Percentiles rank a stretch among this genome's conserved stretches.
phyloP scores from a whole-genome alignment of 139 green algal species.

The Parachlorella kessleri region DNA sequence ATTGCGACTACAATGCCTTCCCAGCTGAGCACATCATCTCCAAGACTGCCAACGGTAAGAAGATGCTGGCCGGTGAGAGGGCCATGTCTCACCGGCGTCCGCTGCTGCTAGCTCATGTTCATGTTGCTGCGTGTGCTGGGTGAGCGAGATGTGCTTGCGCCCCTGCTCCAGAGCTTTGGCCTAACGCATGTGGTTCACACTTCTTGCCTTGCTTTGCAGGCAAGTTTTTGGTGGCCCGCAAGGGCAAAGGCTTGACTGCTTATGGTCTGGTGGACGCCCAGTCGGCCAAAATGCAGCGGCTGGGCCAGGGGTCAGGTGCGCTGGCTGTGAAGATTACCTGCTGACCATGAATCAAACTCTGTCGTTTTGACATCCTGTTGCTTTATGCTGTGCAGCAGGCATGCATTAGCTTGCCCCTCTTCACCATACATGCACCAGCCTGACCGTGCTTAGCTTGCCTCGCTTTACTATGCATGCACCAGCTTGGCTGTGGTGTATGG shows the following conservation, averaged over 20 bases:
- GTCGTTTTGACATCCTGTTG: neutral
- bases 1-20: constrained; percentile 9
- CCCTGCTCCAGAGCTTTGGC: neutral
- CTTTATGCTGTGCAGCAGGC: neutral
- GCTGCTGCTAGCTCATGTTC: neutral
- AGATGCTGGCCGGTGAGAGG: neutral
- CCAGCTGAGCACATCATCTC: constrained; percentile 17
- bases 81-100: neutral
- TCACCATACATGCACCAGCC: neutral
- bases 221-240: constrained; percentile 13
- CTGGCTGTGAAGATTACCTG: neutral
- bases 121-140: neutral
- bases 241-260: constrained; percentile 5
- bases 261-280: constrained; percentile 5
- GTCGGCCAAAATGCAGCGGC: constrained; percentile 14
- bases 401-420: neutral
- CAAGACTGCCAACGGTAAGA: neutral
- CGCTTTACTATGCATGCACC: neutral
- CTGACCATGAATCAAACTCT: neutral
- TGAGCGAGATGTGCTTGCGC: neutral
- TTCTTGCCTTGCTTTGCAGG: neutral
- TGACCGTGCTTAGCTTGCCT: neutral
- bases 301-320: neutral
- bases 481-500: too few species aligned
- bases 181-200: neutral